These are phyloP conservation scores for Coprinopsis cinerea DNA, from an alignment of 768 basidiomycete species.

Conservation along the genomic window DNA sequence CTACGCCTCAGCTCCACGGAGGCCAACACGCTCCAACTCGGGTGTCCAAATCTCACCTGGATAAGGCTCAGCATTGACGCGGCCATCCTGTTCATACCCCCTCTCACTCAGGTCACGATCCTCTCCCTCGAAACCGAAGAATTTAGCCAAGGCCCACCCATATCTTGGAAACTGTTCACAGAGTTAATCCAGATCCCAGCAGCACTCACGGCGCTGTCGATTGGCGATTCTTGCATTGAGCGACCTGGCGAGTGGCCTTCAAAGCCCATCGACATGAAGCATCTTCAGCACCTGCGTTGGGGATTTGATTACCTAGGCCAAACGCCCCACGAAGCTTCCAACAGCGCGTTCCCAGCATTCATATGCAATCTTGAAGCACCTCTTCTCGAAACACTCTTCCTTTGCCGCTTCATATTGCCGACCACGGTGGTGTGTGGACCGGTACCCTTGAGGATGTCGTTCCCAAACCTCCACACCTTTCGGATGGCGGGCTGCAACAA, in stretches of 20 bases:
- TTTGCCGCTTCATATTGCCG: neutral
- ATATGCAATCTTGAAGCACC: neutral
- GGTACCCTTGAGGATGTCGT: too few species aligned
- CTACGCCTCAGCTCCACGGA: too few species aligned
- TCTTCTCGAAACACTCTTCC: neutral
- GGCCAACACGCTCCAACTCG: neutral
- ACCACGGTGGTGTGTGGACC: too few species aligned
- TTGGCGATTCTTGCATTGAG: neutral
- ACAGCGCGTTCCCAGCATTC: neutral
- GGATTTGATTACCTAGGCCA: neutral
- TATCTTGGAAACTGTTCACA: neutral
- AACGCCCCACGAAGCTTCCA: neutral
- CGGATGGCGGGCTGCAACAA: too few species aligned
- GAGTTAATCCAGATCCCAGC: neutral
- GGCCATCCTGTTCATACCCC: neutral
- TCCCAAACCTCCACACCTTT: too few species aligned
- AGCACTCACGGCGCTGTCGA: neutral
- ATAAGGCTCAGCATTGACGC: neutral
- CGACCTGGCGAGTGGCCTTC: neutral
- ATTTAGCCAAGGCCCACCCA: neutral
- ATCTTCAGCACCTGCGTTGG: neutral
- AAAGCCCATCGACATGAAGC: neutral
- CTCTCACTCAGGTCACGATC: neutral
- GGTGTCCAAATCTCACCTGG: neutral
- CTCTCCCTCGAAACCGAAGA: neutral